Evolutionary conservation across 768 basidiomycete species (phyloP).

Genomic region (Xerocomellus amylosporus): DNA sequence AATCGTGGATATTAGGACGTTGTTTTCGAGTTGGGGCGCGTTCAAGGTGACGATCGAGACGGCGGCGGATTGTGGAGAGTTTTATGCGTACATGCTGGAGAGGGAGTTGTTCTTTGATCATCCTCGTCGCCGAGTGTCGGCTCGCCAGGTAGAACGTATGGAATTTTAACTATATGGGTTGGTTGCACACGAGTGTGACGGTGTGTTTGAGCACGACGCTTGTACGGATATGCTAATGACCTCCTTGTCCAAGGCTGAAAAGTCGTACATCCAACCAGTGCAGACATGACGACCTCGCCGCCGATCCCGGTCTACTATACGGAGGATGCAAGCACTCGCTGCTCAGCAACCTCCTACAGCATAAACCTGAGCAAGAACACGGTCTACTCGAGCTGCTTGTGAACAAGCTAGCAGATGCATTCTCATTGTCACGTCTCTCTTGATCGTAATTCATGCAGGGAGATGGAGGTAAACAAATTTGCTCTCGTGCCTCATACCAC

Average conservation of each 20-base stretch:
- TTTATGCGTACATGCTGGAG: constrained; percentile 14
- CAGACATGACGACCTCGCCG: constrained; percentile 50
- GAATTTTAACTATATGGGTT: too few relatives aligned
- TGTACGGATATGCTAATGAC: constrained; percentile 12
- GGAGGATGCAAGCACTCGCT: constrained; percentile 79
- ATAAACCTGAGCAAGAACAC: constrained; percentile 96
- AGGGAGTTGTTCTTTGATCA: constrained; percentile 6
- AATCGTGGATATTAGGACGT: too few relatives aligned
- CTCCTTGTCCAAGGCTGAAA: constrained; percentile 71
- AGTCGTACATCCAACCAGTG: constrained; percentile 75
- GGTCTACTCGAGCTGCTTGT: constrained; percentile 89
- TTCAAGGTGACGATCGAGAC: constrained; percentile 13
- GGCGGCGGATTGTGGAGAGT: constrained; percentile 5
- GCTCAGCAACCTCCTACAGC: constrained; percentile 74
- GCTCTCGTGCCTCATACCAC: constrained; percentile 87
- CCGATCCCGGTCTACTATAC: constrained; percentile 85
- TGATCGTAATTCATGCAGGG: constrained; percentile 47
- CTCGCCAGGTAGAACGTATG: too few relatives aligned
- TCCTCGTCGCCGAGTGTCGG: too few relatives aligned
- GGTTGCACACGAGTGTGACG: too few relatives aligned
- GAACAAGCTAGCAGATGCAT: constrained; percentile 77
- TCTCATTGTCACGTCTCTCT: neutral
- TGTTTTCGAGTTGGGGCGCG: constrained; percentile 14
- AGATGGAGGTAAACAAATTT: constrained; percentile 82
- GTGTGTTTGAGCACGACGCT: too few relatives aligned